phyloP scores from a whole-genome alignment of 176 grass and related monocot species.

The Stipa capillata region DNA sequence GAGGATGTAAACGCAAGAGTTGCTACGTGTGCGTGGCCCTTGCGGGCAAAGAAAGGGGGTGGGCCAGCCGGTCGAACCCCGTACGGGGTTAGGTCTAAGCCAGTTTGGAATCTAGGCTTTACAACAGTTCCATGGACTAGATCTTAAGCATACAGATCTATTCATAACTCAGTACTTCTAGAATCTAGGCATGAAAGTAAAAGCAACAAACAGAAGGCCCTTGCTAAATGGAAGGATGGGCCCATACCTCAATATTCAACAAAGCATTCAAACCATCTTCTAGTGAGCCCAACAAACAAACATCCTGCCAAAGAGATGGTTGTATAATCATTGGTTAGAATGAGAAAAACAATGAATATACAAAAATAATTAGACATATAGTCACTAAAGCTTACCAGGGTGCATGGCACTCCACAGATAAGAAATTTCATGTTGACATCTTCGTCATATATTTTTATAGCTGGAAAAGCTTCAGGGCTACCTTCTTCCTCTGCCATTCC shows the following conservation, averaged over 20 bases:
- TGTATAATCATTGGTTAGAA: neutral
- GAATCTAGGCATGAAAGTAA: neutral
- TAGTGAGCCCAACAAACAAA: conserved; percentile 48
- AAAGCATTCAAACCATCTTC: conserved; percentile 70
- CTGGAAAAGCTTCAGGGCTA: conserved; percentile 25
- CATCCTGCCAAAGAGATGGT: conserved; percentile 41
- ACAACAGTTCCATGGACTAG: neutral
- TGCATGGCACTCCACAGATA: conserved; percentile 50
- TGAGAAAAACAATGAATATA: neutral
- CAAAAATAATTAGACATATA: neutral
- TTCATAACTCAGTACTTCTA: neutral
- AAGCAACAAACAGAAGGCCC: neutral
- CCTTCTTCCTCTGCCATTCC: conserved; percentile 31
- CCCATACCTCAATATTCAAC: conserved; percentile 66
- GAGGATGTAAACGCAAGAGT: too few species aligned
- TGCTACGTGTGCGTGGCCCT: too few species aligned
- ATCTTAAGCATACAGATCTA: neutral
- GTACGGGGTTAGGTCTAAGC: too few species aligned
- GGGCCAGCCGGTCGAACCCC: too few species aligned
- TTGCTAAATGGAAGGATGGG: neutral
- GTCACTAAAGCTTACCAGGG: conserved; percentile 27
- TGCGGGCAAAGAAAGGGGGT: too few species aligned
- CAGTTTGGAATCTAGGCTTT: too few species aligned
- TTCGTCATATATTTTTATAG: conserved; percentile 52
- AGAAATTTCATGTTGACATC: conserved; percentile 52